phyloP scores from a whole-genome alignment of 495 filamentous ascomycete genomes.

The Pyronema omphalodes region DNA sequence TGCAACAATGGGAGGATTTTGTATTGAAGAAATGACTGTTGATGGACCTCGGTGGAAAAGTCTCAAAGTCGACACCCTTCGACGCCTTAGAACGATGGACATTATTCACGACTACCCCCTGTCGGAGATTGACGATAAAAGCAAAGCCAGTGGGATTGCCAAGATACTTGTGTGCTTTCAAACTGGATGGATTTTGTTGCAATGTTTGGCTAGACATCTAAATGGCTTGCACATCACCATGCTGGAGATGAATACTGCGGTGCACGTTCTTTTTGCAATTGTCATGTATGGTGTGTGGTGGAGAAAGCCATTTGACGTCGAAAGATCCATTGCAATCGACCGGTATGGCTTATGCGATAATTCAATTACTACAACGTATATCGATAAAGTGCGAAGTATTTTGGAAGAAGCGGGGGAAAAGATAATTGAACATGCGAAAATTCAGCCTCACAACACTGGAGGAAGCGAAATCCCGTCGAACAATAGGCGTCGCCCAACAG shows the following conservation, averaged over 20 bases:
- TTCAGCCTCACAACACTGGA: too few species aligned
- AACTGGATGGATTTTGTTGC: neutral
- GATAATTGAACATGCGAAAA: neutral
- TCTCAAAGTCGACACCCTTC: neutral
- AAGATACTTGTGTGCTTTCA: constrained; percentile 1
- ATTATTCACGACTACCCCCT: neutral
- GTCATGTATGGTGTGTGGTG: constrained; percentile 6
- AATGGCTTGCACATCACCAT: neutral
- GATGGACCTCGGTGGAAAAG: neutral
- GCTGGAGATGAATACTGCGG: constrained; percentile 5
- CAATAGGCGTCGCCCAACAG: too few species aligned
- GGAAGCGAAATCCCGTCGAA: too few species aligned
- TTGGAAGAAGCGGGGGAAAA: neutral
- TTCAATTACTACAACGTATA: neutral
- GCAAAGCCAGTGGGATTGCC: constrained; percentile 3
- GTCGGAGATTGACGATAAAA: constrained; percentile 6
- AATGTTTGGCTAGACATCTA: neutral
- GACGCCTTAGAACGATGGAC: neutral
- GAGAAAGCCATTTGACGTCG: constrained; percentile 4
- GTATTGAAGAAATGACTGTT: neutral
- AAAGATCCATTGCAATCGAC: neutral
- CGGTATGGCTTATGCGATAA: neutral
- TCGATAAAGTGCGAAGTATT: neutral
- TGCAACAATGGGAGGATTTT: constrained; percentile 1
- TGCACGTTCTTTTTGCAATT: constrained; percentile 2